Evolutionary conservation across 2,329 filamentous ascomycete genomes (phyloP).

Genomic region (Rhytidhysteron rufulum): DNA sequence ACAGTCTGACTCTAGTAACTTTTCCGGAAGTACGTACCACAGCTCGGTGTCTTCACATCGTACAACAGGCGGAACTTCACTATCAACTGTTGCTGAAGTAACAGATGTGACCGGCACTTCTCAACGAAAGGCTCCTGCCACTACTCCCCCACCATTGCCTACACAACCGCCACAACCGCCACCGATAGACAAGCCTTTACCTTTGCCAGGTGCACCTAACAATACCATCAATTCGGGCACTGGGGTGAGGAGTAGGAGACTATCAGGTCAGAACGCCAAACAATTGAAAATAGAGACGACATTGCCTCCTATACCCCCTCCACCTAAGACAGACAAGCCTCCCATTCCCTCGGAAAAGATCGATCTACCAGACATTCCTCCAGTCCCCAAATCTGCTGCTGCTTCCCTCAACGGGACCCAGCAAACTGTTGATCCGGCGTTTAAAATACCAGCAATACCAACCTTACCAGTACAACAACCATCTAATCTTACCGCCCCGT

Average conservation of each 20-base stretch:
- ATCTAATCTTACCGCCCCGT: slow-evolving; percentile 24
- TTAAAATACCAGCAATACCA: slow-evolving; percentile 30
- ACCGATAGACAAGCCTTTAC: slow-evolving; percentile 24
- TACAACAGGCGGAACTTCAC: slow-evolving; percentile 61
- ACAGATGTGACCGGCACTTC: slow-evolving; percentile 36
- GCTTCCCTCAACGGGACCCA: slow-evolving; percentile 25
- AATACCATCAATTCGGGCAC: slow-evolving; percentile 21
- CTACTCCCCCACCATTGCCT: slow-evolving; percentile 23
- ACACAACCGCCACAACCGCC: slow-evolving; percentile 25
- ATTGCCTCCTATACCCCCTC: slow-evolving; percentile 31
- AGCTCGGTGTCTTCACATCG: slow-evolving; percentile 73
- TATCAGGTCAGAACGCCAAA: slow-evolving; percentile 76
- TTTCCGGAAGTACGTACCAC: slow-evolving; percentile 76
- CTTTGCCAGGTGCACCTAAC: slow-evolving; percentile 21
- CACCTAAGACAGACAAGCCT: slow-evolving; percentile 33
- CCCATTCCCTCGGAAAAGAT: slow-evolving; percentile 25
- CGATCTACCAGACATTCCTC: slow-evolving; percentile 25
- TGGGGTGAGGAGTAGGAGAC: slow-evolving; percentile 67
- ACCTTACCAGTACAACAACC: slow-evolving; percentile 19
- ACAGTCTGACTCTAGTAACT: slow-evolving; percentile 76
- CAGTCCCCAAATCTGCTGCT: slow-evolving; percentile 33
- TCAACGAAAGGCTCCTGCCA: slow-evolving; percentile 30
- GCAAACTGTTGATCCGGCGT: slow-evolving; percentile 21
- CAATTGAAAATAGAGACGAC: slow-evolving; percentile 86
- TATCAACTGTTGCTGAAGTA: slow-evolving; percentile 71